Evolutionary conservation across 257 asterid genomes (phyloP).

Genomic region (Cordia subcordata): DNA sequence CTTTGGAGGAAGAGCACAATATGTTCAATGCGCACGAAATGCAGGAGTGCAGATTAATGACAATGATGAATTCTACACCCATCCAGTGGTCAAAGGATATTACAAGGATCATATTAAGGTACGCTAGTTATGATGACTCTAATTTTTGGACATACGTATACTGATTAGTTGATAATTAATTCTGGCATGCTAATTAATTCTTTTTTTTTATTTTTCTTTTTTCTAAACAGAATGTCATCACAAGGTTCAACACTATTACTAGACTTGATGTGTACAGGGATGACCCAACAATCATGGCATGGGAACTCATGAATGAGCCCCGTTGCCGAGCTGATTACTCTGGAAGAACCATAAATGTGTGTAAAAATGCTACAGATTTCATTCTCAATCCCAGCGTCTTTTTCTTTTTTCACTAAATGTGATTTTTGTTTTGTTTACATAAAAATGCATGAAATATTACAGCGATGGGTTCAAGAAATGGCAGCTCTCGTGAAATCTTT

Average conservation of each 20-base stretch:
- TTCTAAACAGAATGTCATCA: conserved; percentile 70
- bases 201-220: neutral
- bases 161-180: too few relatives aligned
- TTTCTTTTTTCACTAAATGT: too few relatives aligned
- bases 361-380: conserved; percentile 1
- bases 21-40: conserved; percentile 48
- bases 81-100: neutral
- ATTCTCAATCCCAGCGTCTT: too few relatives aligned
- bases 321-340: conserved; percentile 70
- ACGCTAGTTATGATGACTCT: too few relatives aligned
- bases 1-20: conserved; percentile 54
- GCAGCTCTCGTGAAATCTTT: conserved; percentile 48
- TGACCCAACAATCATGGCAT: conserved; percentile 79
- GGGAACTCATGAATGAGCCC: conserved; percentile 94
- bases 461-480: conserved; percentile 55
- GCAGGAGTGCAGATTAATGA: neutral
- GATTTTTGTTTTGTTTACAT: neutral
- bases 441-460: neutral
- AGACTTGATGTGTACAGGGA: conserved; percentile 38
- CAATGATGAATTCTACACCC: neutral
- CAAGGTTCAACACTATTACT: conserved; percentile 54
- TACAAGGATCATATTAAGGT: conserved; percentile 1
- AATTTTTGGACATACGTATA: neutral
- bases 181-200: neutral
- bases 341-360: conserved; percentile 56